phyloP scores from a whole-genome alignment of 176 grass and related monocot species.

The Aegilops sharonensis region DNA sequence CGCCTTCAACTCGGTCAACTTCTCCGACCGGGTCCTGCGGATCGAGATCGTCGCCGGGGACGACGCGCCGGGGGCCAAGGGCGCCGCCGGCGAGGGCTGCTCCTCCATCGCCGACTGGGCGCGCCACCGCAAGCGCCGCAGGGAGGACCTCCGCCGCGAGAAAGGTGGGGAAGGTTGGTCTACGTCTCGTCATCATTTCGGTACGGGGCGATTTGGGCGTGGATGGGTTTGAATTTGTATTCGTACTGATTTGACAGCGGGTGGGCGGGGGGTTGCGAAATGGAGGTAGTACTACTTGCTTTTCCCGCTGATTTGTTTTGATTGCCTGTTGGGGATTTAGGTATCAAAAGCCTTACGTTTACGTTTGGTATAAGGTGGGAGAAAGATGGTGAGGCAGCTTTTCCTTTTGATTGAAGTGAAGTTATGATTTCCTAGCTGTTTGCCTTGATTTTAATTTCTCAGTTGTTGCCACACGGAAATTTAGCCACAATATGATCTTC shows the following conservation, averaged over 20 bases:
- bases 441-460: not conserved
- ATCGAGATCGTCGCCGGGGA: slow-evolving; percentile 79
- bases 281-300: not conserved
- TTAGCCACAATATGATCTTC: not conserved
- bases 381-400: not conserved
- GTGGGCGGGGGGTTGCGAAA: not conserved
- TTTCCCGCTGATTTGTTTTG: slow-evolving; percentile 28
- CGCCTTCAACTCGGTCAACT: slow-evolving; percentile 88
- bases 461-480: not conserved
- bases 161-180: slow-evolving; percentile 43
- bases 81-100: slow-evolving; percentile 44
- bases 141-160: slow-evolving; percentile 61
- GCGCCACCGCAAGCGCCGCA: slow-evolving; percentile 59
- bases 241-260: not conserved
- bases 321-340: slow-evolving; percentile 35
- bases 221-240: slow-evolving; percentile 20
- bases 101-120: slow-evolving; percentile 73
- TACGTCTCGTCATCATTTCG: not conserved
- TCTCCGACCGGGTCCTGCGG: slow-evolving; percentile 87
- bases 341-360: slow-evolving; percentile 15
- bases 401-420: not conserved
- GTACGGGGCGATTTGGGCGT: not conserved
- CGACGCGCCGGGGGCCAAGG: slow-evolving; percentile 49
- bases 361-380: not conserved
- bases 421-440: not conserved